Base-by-base conservation (phyloP, 176 grass and related monocot species). In the Triticum aestivum region DNA sequence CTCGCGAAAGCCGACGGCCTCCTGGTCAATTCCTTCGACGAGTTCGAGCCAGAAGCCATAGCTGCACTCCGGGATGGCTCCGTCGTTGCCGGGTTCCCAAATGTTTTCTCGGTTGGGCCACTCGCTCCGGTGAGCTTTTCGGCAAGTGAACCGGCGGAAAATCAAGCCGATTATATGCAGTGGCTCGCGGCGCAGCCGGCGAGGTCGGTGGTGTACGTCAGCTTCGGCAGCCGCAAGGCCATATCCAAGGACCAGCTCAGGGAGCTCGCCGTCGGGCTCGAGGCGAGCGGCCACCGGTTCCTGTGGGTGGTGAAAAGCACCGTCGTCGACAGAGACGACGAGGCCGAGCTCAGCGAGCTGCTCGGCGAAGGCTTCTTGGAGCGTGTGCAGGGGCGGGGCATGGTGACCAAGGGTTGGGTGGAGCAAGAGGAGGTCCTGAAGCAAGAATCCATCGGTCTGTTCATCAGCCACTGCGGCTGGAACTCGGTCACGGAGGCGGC, bases 391-490 rank as follows among this genome's bases (percentile, higher is more conserved):
- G 87, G 52, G 13, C 90, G 88, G 18, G 90, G 70, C 5, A 1
- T 95, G 12, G 89, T 95, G 39, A 87, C 92, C 39, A 95, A 93
- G 54, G 81, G 58, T 6, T 98, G 93, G 95, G 91, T 98, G 13
- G 89, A 98, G 27, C 95, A 93, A 33, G 93, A 87, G 9, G 77
- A 80, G 86, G 83, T 95, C 13, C 26, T 98, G 79, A 15, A 39
- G 35, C 87, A 93, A 69, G 24, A 30, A 10, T 39, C 95, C 3
- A 73, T 98, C 15, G 91, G 72, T 13, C 83, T 94, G 13, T 98
- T 95, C 30, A 3, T 98, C 2, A 98, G 93, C 87, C 95, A 98
- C 65, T 92, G 89, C 52, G 91, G 95, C 1, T 95, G 93, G 95
- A 95, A 98, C 84, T 98, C 91, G 4, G 91, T 95, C 20, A 87